Evolutionary conservation across 78 protist genomes (phyloP).

Genomic region (Chrysochromulina parva): DNA sequence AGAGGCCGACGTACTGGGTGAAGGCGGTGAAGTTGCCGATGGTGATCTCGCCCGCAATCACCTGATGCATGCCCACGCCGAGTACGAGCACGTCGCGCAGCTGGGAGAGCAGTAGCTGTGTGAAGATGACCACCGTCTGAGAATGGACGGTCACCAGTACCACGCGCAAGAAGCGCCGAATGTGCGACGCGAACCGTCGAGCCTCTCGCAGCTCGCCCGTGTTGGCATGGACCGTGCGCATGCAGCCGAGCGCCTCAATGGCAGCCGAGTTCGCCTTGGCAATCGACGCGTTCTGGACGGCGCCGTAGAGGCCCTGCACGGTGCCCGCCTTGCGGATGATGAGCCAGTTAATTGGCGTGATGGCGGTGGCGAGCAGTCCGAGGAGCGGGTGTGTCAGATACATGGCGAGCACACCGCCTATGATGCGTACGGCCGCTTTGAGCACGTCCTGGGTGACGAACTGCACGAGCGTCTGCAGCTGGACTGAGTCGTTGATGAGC

Average conservation of each 20-base stretch:
- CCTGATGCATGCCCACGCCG: conserved; percentile 1
- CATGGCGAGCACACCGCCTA: neutral
- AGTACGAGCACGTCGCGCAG: conserved; percentile 23
- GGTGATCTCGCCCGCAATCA: neutral
- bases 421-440: neutral
- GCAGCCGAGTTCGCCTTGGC: neutral
- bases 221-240: conserved; percentile 20
- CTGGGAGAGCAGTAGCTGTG: neutral
- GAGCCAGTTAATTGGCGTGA: neutral
- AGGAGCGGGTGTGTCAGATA: neutral
- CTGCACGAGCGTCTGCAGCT: neutral
- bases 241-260: conserved; percentile 4
- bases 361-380: neutral
- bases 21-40: conserved; percentile 6
- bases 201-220: neutral
- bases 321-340: neutral
- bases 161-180: neutral
- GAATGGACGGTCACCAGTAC: neutral
- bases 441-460: neutral
- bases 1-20: neutral
- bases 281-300: neutral
- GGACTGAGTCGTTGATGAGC: conserved; percentile 6
- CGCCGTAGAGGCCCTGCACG: neutral
- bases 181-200: neutral
- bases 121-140: neutral